Conservation (phyloP, 1,284 basidiomycete species). For the Cryptococcus sp. region DNA sequence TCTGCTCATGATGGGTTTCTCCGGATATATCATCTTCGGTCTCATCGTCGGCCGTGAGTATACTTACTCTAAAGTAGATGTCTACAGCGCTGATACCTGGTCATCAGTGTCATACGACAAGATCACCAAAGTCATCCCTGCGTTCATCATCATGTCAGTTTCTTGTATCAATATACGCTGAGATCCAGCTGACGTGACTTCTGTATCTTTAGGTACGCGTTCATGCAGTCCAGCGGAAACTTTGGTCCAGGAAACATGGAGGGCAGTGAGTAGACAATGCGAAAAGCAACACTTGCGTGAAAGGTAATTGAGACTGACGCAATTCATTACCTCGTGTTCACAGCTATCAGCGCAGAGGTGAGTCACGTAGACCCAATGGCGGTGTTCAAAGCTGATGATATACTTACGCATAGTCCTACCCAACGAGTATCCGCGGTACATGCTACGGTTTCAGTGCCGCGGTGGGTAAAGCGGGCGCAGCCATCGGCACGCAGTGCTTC, state of each 20-base stretch:
- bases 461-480: conserved; percentile 73
- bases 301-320: too few species aligned
- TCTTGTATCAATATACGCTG: conserved; percentile 21
- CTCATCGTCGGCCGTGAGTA: conserved; percentile 64
- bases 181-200: neutral
- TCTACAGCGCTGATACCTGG: neutral
- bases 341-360: conserved; percentile 59
- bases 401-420: conserved; percentile 57
- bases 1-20: conserved; percentile 70
- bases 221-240: conserved; percentile 59
- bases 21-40: conserved; percentile 70
- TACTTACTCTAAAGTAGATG: neutral
- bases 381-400: neutral
- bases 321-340: too few species aligned
- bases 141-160: conserved; percentile 22
- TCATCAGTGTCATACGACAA: conserved; percentile 60
- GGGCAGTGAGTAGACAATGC: conserved; percentile 47
- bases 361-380: conserved; percentile 37
- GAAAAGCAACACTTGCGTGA: too few species aligned
- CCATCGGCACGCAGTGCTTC: conserved; percentile 73
- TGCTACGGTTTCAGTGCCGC: conserved; percentile 68
- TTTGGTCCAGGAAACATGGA: conserved; percentile 73
- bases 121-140: conserved; percentile 65
- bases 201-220: neutral
- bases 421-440: conserved; percentile 69